Conservation (phyloP, 768 basidiomycete species). For the Trametes villosa region DNA sequence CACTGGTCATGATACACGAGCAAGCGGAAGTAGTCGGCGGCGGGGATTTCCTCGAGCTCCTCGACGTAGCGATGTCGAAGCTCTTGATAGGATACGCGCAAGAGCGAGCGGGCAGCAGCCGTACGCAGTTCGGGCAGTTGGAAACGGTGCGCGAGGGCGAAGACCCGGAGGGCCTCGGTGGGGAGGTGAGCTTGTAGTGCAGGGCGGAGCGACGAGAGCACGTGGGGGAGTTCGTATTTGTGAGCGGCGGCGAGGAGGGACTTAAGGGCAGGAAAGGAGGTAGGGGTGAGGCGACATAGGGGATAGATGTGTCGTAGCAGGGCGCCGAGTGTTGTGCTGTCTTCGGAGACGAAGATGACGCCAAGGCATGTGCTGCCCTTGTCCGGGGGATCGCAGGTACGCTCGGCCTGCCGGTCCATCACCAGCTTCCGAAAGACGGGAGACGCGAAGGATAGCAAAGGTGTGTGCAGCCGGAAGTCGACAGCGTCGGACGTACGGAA, state of each 20-base stretch:
- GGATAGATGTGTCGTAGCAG: slow-evolving; percentile 31
- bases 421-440: slow-evolving; percentile 37
- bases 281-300: slow-evolving; percentile 1
- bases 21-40: slow-evolving; percentile 45
- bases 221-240: slow-evolving; percentile 12
- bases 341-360: slow-evolving; percentile 20
- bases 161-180: slow-evolving; percentile 17
- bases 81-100: slow-evolving; percentile 12
- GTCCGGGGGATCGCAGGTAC: background rate
- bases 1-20: slow-evolving; percentile 47
- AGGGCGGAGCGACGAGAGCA: slow-evolving; percentile 1
- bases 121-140: slow-evolving; percentile 10
- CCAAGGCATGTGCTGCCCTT: slow-evolving; percentile 4
- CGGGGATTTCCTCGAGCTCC: slow-evolving; percentile 48
- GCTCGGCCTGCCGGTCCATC: slow-evolving; percentile 27
- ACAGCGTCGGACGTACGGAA: slow-evolving; percentile 13
- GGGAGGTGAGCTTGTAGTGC: slow-evolving; percentile 6
- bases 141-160: slow-evolving; percentile 17
- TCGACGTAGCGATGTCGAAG: slow-evolving; percentile 30
- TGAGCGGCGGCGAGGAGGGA: slow-evolving; percentile 11
- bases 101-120: slow-evolving; percentile 11
- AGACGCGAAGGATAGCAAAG: slow-evolving; percentile 30
- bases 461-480: slow-evolving; percentile 16
- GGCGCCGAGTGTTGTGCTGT: slow-evolving; percentile 24
- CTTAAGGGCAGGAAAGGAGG: slow-evolving; percentile 3